phyloP scores from a whole-genome alignment of 2,329 filamentous ascomycete genomes.

The Harringtonia aguacate region DNA sequence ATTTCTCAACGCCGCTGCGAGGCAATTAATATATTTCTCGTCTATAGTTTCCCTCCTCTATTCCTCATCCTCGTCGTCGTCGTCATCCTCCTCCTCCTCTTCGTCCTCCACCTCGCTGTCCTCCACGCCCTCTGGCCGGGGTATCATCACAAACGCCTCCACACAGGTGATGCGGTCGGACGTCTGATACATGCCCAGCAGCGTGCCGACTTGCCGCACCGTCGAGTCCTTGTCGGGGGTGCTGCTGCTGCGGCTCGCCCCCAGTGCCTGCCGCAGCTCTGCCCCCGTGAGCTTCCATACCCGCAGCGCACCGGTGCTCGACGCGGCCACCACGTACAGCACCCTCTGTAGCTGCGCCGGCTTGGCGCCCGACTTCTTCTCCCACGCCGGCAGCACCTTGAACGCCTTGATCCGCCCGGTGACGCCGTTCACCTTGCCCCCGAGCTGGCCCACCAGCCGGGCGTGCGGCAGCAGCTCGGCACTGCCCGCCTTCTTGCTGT shows the following conservation, averaged over 20 bases:
- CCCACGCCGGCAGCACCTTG: constrained; percentile 42
- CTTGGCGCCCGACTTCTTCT: constrained; percentile 13
- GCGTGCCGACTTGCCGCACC: constrained; percentile 40
- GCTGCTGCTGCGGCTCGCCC: constrained; percentile 9
- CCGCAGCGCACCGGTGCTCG: constrained; percentile 78
- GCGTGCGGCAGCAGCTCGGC: constrained; percentile 39
- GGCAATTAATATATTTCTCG: too few species aligned
- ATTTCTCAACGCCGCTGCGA: too few species aligned
- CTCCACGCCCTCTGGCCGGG: constrained; percentile 48
- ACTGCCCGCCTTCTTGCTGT: constrained; percentile 13
- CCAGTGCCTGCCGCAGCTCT: constrained; percentile 22
- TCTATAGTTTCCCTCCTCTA: constrained; percentile 10
- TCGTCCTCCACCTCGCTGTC: constrained; percentile 33
- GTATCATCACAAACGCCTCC: constrained; percentile 75
- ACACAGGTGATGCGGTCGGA: constrained; percentile 84
- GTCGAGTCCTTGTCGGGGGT: constrained; percentile 16
- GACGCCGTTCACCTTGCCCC: constrained; percentile 59
- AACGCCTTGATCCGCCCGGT: constrained; percentile 81
- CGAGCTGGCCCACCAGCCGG: constrained; percentile 63
- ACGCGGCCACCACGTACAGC: constrained; percentile 56
- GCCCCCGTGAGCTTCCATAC: constrained; percentile 54
- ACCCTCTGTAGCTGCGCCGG: constrained; percentile 19
- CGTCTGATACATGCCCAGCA: constrained; percentile 74
- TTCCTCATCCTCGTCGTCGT: constrained; percentile 23
- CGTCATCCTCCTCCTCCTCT: constrained; percentile 24